phyloP scores from a whole-genome alignment of 2,329 filamentous ascomycete genomes.

The Gaeumannomyces sp. region DNA sequence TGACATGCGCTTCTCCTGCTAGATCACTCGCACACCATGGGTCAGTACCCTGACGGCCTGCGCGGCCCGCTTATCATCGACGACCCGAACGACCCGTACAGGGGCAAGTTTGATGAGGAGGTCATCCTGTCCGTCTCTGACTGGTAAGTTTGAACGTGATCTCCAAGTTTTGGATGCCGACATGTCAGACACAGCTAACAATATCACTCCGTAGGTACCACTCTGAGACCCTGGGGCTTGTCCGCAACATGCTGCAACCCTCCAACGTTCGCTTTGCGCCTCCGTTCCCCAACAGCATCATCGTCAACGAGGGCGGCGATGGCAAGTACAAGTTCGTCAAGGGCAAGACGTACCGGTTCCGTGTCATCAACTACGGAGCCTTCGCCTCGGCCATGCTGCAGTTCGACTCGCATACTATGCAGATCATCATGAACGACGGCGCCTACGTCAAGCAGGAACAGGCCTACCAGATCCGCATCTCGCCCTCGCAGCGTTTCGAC shows the following conservation, averaged over 20 bases:
- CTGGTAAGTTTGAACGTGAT: conserved; percentile 21
- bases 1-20: conserved; percentile 10
- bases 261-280: conserved; percentile 33
- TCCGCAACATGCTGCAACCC: conserved; percentile 32
- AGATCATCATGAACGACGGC: conserved; percentile 38
- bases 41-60: conserved; percentile 62
- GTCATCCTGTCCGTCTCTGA: conserved; percentile 47
- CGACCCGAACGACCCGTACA: conserved; percentile 48
- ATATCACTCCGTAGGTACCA: conserved; percentile 32
- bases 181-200: neutral
- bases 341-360: conserved; percentile 40
- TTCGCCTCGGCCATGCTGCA: conserved; percentile 36
- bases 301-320: conserved; percentile 37
- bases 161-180: neutral
- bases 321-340: conserved; percentile 30
- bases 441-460: conserved; percentile 31
- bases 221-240: conserved; percentile 29
- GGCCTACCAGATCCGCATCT: conserved; percentile 33
- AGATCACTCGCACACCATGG: conserved; percentile 58
- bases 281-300: conserved; percentile 33
- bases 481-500: conserved; percentile 40
- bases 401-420: conserved; percentile 38
- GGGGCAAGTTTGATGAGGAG: conserved; percentile 50
- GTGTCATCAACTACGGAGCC: conserved; percentile 40
- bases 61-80: conserved; percentile 56